Base-by-base conservation (phyloP, 75 land plant genomes). In the Larix kaempferi region DNA sequence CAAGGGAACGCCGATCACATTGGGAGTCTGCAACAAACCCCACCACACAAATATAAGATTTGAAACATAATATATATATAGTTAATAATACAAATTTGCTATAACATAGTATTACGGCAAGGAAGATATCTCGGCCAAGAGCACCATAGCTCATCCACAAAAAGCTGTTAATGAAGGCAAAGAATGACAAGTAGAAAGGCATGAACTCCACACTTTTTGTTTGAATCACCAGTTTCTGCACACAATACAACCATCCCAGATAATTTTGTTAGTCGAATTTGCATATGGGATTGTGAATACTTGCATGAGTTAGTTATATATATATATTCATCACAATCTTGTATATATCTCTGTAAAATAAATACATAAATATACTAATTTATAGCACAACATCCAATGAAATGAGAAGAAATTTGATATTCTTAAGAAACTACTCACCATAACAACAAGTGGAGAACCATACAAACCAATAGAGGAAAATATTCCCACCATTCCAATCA, bases 141-240 rank as follows among this genome's bases (percentile, higher is more conserved):
- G 74, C 69, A 12, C 84, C 92, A 59, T 92, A 92, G 17, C 79
- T 21, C 35, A 78, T 78, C 92, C 94, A 92, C 3, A 82, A 73
- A 39, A 73, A 7, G 49, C 84, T 89, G 64, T 84, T 92, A 21
- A 77, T 23, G 73, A 92, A 90, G 59, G 37, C 33, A n/a, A 85
- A 69, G 5, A 92, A 61, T 19, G 92, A 89, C 26, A 89, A 82
- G 21, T 8, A 72, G 73, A 91, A 83, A 5, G 93, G 94, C 92
- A 92, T 90, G 77, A 81, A 90, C 64, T 87, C 75, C 52, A 88
- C 90, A 57, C 88, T 88, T 75, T 84, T 83, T 11, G 90, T 84
- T 37, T 6, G 69, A 13, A 87, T 88, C 57, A 92, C 94, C 59
- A 74, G 62, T 44, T 74, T 85, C 92, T 92, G 89, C 60, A 57